Conservation (phyloP, 2,329 filamentous ascomycete genomes). For the Emmonsia crescens region DNA sequence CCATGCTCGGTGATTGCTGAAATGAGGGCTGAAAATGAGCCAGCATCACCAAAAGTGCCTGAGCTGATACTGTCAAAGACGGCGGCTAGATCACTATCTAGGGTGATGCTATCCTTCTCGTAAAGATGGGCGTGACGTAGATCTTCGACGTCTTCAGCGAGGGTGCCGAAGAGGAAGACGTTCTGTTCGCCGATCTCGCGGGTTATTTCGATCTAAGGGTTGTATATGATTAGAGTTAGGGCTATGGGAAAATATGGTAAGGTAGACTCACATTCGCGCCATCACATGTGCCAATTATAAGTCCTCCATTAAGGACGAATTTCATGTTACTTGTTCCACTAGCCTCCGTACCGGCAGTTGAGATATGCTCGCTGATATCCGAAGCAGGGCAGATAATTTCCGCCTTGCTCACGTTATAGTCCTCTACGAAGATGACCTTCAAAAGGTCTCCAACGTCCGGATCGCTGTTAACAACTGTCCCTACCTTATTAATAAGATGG, state of each 20-base stretch:
- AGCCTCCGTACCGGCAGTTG: constrained; percentile 86
- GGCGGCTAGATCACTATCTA: constrained; percentile 64
- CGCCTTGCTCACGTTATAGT: constrained; percentile 99
- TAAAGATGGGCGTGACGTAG: constrained; percentile 85
- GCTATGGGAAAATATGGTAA: background rate
- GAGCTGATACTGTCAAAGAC: constrained; percentile 77
- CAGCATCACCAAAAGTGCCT: constrained; percentile 68
- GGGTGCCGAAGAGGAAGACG: constrained; percentile 95
- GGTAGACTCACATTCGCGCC: constrained; percentile 70
- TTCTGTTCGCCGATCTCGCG: constrained; percentile 93
- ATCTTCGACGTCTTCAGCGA: constrained; percentile 93
- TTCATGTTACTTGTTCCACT: constrained; percentile 98
- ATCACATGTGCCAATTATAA: constrained; percentile 96
- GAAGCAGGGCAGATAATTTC: constrained; percentile 93
- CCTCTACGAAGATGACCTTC: constrained; percentile 94
- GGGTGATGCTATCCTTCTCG: constrained; percentile 50
- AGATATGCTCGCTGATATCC: constrained; percentile 97
- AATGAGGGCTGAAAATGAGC: constrained; percentile 71
- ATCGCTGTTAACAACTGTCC: constrained; percentile 82
- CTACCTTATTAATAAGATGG: constrained; percentile 88
- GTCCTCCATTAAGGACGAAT: constrained; percentile 91
- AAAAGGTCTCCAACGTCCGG: constrained; percentile 82
- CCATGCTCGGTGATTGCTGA: constrained; percentile 82
- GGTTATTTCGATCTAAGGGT: constrained; percentile 75
- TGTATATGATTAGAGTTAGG: constrained; percentile 4